A percentile compares a stretch with the other conserved stretches of the same genome.
phyloP scores from a whole-genome alignment of 1,139 yeast genomes.

The Geotrichum carabidarum region DNA sequence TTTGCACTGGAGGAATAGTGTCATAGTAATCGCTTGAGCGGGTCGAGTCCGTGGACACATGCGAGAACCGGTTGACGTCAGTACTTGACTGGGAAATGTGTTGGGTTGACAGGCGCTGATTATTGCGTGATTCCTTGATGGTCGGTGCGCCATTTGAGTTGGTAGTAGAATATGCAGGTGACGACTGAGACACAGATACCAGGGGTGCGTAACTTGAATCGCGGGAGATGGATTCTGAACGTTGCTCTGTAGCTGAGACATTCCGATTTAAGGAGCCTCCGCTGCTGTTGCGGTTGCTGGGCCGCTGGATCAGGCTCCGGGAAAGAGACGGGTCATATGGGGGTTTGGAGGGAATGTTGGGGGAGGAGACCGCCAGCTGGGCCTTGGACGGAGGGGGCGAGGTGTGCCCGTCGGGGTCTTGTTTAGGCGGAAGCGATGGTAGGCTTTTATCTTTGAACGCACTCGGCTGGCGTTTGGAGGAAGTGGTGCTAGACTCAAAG shows the following conservation, averaged over 20 bases:
- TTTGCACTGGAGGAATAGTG: background rate
- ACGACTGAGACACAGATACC: conserved; percentile 15
- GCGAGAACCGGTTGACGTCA: conserved; percentile 7
- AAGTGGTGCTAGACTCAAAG: background rate
- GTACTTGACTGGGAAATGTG: conserved; percentile 6
- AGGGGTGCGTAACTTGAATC: conserved; percentile 13
- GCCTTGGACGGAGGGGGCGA: conserved; percentile 5
- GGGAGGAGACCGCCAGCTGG: conserved; percentile 6
- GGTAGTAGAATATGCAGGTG: conserved; percentile 15
- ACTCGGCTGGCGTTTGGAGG: conserved; percentile 1
- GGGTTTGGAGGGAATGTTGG: conserved; percentile 18
- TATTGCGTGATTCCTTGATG: conserved; percentile 12
- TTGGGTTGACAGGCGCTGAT: background rate
- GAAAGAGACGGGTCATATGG: conserved; percentile 18
- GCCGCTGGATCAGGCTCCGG: conserved; percentile 9
- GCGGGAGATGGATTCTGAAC: background rate
- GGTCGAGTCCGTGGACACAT: conserved; percentile 14
- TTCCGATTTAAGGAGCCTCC: conserved; percentile 5
- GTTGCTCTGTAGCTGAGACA: conserved; percentile 6
- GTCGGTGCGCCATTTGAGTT: conserved; percentile 13
- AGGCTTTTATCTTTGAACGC: conserved; percentile 28
- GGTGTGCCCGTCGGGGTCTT: conserved; percentile 5
- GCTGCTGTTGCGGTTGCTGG: conserved; percentile 9
- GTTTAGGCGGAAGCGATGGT: conserved; percentile 29
- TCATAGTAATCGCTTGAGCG: conserved; percentile 13